Base-by-base conservation (phyloP, 306 rosid genomes). In the Dalbergia oliveri region DNA sequence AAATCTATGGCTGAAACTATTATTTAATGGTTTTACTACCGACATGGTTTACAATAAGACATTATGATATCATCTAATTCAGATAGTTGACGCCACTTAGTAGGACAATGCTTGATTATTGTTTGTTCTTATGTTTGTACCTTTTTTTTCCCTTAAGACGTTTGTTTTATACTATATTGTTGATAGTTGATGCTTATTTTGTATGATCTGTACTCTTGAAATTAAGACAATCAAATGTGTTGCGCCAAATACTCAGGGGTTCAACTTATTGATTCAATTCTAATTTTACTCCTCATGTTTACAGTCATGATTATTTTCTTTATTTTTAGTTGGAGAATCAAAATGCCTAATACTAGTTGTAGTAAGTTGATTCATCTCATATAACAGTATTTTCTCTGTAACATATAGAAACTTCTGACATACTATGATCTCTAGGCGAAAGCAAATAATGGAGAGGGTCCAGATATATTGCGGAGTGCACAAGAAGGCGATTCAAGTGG, bases 381-480 rank as follows among this genome's bases (percentile, higher is more conserved):
- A 43, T 50, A 53, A 26, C 31, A 72, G 43, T 73, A 50, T 69
- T 66, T n/a, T 11, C 72, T 67, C 72, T 44, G 34, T 77, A 9
- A 44, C 37, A 39, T 73, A 9, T 15, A 47, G 41, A 83, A 68
- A 58, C 72, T 50, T 78, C 64, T 79, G 69, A 74, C 49, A 18
- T 59, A 18, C 19, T 68, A 66, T 77, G 45, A 62, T 88, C 54
- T 85, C 69, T 57, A 96, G 99, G 94, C 98, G 54, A 96, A 96
- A 88, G 97, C 97, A n/a, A 96, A 93, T 44, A 94, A 93, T 75
- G 99, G 99, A 64, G 98, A 96, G 64, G 98, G 99, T 88, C 99
- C 99, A 69, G 98, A 93, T 84, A 96, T 96, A 69, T 88, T 96
- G 86, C 89, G 89, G 63, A 88, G 88, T 81, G 80, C 88, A 61